phyloP scores from a whole-genome alignment of 768 basidiomycete genomes.

The Boletus subcaerulescens region DNA sequence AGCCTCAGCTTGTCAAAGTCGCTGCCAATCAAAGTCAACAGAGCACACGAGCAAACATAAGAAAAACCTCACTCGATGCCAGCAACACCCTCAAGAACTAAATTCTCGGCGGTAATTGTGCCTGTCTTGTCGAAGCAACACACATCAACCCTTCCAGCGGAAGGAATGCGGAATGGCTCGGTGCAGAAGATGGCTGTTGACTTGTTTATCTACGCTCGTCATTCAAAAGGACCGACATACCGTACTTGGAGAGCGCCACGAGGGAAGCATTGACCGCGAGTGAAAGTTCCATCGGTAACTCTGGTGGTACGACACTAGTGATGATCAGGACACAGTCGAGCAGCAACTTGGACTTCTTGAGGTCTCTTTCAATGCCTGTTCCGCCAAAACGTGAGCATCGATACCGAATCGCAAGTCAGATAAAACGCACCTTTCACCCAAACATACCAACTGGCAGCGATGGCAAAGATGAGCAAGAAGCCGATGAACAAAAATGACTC shows the following conservation, averaged over 20 bases:
- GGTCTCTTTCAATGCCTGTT: slow-evolving; percentile 81
- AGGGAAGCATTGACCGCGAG: slow-evolving; percentile 94
- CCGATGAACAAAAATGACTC: slow-evolving; percentile 98
- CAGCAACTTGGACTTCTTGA: slow-evolving; percentile 93
- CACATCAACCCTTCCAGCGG: slow-evolving; percentile 92
- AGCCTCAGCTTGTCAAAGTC: slow-evolving; percentile 59
- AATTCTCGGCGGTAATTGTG: slow-evolving; percentile 93
- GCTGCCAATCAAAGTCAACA: slow-evolving; percentile 36
- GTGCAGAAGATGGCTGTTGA: slow-evolving; percentile 93
- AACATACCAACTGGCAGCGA: slow-evolving; percentile 97
- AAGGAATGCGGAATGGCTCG: slow-evolving; percentile 97
- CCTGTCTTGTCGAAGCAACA: slow-evolving; percentile 99
- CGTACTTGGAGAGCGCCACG: slow-evolving; percentile 89
- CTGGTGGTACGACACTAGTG: slow-evolving; percentile 96
- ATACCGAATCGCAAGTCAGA: neutral
- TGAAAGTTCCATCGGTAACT: slow-evolving; percentile 96
- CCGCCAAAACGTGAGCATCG: slow-evolving; percentile 3
- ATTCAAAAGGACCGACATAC: slow-evolving; percentile 42
- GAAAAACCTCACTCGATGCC: slow-evolving; percentile 75
- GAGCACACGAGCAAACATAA: neutral
- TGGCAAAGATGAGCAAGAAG: slow-evolving; percentile 94
- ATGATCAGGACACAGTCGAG: slow-evolving; percentile 96
- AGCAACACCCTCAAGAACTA: slow-evolving; percentile 91
- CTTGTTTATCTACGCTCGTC: neutral
- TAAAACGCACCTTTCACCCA: slow-evolving; percentile 80